Evolutionary conservation across 139 green algal species (phyloP).

Genomic region (Chlorella sp.): DNA sequence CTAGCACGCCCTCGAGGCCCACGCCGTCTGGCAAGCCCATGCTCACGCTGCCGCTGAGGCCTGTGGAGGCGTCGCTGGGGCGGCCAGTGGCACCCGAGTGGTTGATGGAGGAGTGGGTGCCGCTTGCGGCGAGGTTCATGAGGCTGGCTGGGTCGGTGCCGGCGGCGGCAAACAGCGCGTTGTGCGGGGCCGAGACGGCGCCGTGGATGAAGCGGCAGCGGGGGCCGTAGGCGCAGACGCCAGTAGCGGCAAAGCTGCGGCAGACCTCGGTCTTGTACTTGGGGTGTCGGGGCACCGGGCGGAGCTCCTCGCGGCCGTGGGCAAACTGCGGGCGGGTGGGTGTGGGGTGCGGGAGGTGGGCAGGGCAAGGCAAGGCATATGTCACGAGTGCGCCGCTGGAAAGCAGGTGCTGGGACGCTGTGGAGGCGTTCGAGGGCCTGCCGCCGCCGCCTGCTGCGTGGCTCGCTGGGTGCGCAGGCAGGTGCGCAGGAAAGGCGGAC

Average conservation of each 20-base stretch:
- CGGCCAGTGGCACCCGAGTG: too few species aligned
- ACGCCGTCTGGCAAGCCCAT: background rate
- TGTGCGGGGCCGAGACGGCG: background rate
- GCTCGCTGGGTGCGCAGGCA: too few species aligned
- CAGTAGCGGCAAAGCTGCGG: constrained; percentile 62
- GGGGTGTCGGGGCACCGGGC: constrained; percentile 70
- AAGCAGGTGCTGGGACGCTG: background rate
- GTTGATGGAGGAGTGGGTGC: too few species aligned
- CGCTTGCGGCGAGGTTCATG: too few species aligned
- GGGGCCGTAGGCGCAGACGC: constrained; percentile 78
- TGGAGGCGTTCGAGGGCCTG: background rate
- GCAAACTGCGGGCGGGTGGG: constrained; percentile 68
- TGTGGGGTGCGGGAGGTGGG: background rate
- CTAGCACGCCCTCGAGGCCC: background rate
- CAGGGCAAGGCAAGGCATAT: background rate
- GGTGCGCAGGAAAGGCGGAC: background rate
- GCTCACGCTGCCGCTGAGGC: too few species aligned
- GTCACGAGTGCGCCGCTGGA: background rate
- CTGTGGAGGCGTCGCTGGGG: too few species aligned
- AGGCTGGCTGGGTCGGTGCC: too few species aligned
- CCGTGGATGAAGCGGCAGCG: constrained; percentile 86
- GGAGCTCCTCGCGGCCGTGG: constrained; percentile 75
- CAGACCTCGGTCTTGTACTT: constrained; percentile 88
- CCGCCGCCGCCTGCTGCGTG: too few species aligned
- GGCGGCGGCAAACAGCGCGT: background rate